These are phyloP conservation scores for Arachis monticola DNA, from an alignment of 331 rosid genomes.

Conservation along the genomic window DNA sequence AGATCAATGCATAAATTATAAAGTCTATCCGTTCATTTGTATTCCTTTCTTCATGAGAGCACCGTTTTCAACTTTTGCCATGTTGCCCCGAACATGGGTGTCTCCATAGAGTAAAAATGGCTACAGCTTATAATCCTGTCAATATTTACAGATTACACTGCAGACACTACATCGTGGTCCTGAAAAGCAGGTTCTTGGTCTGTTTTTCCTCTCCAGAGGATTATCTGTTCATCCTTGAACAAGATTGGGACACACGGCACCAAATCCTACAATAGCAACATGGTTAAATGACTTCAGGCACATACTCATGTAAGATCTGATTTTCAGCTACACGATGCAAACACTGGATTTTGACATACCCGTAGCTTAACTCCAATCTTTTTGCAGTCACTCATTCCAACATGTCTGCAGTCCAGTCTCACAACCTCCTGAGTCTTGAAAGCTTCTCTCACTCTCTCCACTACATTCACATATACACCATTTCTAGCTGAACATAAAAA, in stretches of 20 bases:
- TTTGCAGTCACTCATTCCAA: constrained; percentile 83
- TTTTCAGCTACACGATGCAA: constrained; percentile 19
- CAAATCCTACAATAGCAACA: constrained; percentile 60
- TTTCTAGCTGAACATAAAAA: constrained; percentile 68
- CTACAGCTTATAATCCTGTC: neutral
- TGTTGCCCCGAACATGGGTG: constrained; percentile 8
- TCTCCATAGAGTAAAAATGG: constrained; percentile 27
- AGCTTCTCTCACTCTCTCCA: constrained; percentile 76
- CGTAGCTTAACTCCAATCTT: constrained; percentile 76
- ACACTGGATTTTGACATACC: constrained; percentile 52
- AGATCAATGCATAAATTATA: neutral
- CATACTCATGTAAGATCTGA: neutral
- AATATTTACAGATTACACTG: neutral
- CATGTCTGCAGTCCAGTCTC: constrained; percentile 81
- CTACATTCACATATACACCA: constrained; percentile 84
- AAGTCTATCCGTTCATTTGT: neutral
- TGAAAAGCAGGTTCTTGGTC: constrained; percentile 36
- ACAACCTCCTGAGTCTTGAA: constrained; percentile 78
- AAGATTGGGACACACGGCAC: constrained; percentile 86
- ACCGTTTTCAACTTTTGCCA: neutral
- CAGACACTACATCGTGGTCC: constrained; percentile 19
- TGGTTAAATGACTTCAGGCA: neutral
- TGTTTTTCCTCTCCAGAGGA: constrained; percentile 83
- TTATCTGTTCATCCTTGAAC: constrained; percentile 89
- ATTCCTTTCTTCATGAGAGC: neutral